Evolutionary conservation across 257 asterid genomes (phyloP), one percentile per base, ranked within the genome.

Genomic region (Prunella vulgaris): DNA sequence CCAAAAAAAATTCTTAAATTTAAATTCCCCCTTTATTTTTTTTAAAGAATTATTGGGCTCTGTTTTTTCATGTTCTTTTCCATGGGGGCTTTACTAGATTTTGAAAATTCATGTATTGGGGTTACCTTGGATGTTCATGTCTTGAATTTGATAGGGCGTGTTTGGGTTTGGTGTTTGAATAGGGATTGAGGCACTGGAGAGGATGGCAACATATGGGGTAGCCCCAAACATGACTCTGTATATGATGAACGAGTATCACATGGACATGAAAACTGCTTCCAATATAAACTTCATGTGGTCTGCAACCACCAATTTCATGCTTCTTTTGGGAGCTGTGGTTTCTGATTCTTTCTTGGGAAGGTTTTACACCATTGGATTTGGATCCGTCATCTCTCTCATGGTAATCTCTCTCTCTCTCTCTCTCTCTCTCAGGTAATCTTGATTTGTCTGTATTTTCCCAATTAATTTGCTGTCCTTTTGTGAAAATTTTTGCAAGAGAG

Each of bases 261-360:
- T 90, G 90, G 80, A 78, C 56, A 83, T 90, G 87, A 67, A 80
- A 1, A 30, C 74, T 35, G 87, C 82, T 1, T 80, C 96, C 17
- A 88, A 79, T 69, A 37, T 88, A 14, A 2, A 88, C 52, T 84
- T 80, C 61, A 48, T 79, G 13, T 90, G 97, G 97, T 83, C 90
- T 0, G 84, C 96, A 24, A 82, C 89, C 18, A 80, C 87, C 2
- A 80, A 76, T 48, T 77, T 86, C 62, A 74, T 73, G 83, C 94
- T 94, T 0, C 73, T 91, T 54, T 0, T 87, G 40, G 90, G 87
- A 24, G 96, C 96, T 20, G 20, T 91, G 8, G 20, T 82, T 25
- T 86, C 96, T 0, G 97, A 90, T 77, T 82, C 90, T 33, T 77
- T 62, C 74, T 54, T 88, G 75, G 96, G 96, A 28, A 82, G 85